Evolutionary conservation across 192 early-diverging fungal genomes (phyloP).

Genomic region (Backusella tarrabulga): DNA sequence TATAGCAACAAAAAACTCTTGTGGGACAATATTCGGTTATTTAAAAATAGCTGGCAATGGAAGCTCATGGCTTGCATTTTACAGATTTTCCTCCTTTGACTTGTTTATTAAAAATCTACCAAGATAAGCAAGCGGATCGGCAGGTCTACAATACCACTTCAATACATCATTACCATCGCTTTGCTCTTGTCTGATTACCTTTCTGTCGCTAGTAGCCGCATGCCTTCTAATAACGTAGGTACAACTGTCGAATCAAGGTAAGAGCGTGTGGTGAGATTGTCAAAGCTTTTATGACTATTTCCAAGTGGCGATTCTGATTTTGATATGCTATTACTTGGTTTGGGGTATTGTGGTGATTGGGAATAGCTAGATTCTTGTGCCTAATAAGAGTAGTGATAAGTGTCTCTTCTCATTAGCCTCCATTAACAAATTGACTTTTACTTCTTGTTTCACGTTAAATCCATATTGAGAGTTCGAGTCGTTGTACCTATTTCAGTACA

Average conservation of each 20-base stretch:
- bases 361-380: neutral
- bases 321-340: neutral
- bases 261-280: constrained; percentile 38
- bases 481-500: neutral
- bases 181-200: constrained; percentile 29
- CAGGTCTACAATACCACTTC: constrained; percentile 28
- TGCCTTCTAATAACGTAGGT: constrained; percentile 49
- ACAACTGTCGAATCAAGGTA: constrained; percentile 56
- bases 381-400: neutral
- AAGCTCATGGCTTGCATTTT: neutral
- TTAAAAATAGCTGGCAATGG: neutral
- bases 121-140: constrained; percentile 46
- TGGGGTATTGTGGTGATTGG: neutral
- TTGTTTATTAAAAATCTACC: constrained; percentile 37
- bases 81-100: constrained; percentile 12
- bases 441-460: neutral
- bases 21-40: neutral
- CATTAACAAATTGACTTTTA: neutral
- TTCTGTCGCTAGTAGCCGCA: constrained; percentile 49
- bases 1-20: neutral
- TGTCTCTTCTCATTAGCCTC: neutral
- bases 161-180: neutral
- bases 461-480: neutral
- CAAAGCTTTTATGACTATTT: neutral
- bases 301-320: neutral